Evolutionary conservation across 345 rosid genomes (phyloP).

Genomic region (Limnanthes douglasii): DNA sequence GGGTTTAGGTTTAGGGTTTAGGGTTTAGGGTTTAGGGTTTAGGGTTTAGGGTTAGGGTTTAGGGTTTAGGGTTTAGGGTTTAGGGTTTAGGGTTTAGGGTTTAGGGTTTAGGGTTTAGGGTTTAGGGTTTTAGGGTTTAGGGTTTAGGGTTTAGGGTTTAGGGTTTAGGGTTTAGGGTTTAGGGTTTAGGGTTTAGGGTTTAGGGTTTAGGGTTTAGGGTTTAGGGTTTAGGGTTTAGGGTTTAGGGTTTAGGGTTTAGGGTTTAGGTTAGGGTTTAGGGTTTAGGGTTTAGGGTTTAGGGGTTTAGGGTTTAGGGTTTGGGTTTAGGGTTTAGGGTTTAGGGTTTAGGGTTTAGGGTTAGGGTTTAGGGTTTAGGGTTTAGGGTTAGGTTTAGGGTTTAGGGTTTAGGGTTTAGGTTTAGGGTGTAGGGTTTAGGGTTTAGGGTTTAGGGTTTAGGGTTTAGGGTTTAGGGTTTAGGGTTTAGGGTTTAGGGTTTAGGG

Average conservation of each 20-base stretch:
- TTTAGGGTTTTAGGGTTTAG: not conserved
- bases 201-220: not conserved
- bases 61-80: not conserved
- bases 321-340: constrained; percentile 8
- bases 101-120: not conserved
- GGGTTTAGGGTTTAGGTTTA: constrained; percentile 8
- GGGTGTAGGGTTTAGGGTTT: constrained; percentile 9
- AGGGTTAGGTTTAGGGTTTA: not conserved
- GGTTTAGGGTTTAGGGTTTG: not conserved
- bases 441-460: constrained; percentile 7
- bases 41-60: not conserved
- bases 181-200: not conserved
- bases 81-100: not conserved
- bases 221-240: not conserved
- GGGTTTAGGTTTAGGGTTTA: not conserved
- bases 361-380: not conserved
- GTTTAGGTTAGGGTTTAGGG: not conserved
- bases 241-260: not conserved
- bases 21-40: not conserved
- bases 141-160: not conserved
- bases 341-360: constrained; percentile 4
- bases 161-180: not conserved
- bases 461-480: constrained; percentile 6
- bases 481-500: constrained; percentile 1
- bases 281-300: not conserved